Evolutionary conservation across 1,284 basidiomycete genomes (phyloP).

Genomic region (Cystobasidium sp.): DNA sequence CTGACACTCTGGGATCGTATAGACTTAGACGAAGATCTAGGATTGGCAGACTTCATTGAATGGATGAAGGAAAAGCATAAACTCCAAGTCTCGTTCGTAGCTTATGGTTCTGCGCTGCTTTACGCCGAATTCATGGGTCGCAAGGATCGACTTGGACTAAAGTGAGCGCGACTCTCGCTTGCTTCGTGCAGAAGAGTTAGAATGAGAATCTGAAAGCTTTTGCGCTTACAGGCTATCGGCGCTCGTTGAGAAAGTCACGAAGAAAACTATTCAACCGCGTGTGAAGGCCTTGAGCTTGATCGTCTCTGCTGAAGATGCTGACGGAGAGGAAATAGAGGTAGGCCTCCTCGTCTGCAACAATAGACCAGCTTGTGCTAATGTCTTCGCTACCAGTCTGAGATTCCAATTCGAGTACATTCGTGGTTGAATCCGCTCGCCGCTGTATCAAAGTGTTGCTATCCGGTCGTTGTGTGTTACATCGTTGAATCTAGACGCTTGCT

Average conservation of each 20-base stretch:
- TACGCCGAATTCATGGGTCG: slow-evolving; percentile 66
- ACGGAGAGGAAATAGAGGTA: slow-evolving; percentile 69
- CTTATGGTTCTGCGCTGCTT: slow-evolving; percentile 95
- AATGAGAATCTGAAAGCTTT: not conserved
- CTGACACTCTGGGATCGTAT: slow-evolving; percentile 99
- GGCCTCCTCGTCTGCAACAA: not conserved
- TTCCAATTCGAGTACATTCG: no score
- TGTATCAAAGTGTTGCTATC: no score
- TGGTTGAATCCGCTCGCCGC: no score
- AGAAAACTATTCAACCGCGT: slow-evolving; percentile 77
- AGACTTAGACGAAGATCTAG: slow-evolving; percentile 86
- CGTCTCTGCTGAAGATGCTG: slow-evolving; percentile 89
- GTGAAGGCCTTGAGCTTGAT: slow-evolving; percentile 63
- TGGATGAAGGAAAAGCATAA: slow-evolving; percentile 85
- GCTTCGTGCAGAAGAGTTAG: not conserved
- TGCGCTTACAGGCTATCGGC: slow-evolving; percentile 57
- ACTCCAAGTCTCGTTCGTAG: slow-evolving; percentile 92
- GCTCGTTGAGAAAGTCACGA: slow-evolving; percentile 92
- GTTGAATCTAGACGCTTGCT: no score
- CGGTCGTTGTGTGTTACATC: no score
- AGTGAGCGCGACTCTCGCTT: no score
- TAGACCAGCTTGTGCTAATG: no score
- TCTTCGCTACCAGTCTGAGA: no score
- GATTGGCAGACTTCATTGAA: slow-evolving; percentile 80
- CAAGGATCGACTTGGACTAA: no score